Base-by-base conservation (phyloP, 805 yeast genomes). In the Ogataea angusta region DNA sequence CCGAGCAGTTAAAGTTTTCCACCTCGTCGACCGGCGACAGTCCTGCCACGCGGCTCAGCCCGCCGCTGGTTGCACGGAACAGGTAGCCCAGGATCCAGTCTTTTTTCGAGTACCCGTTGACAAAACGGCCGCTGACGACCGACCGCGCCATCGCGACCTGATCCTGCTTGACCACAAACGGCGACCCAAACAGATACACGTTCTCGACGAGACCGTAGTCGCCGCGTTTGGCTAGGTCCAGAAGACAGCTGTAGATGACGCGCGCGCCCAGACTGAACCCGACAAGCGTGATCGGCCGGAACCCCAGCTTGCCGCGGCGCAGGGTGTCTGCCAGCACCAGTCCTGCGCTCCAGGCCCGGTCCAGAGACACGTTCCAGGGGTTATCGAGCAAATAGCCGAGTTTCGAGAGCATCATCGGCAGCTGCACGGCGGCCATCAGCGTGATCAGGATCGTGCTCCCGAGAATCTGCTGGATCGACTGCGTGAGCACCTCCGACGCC, bases 271-370 rank as follows among this genome's bases (percentile, higher is more conserved):
- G 67, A 3, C 96, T 86, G 62, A 91, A 93, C 2, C 99, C 99
- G 19, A 93, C 86, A 10, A 93, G 66, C 0, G 97, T 91, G 1
- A 89, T 77, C 1, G 99, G 99, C 30, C 99, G 68, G 13, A 85
- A 87, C 8, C 99, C 99, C 52, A 93, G 68, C 60, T 90, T 91
- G 30, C 95, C 82, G 18, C 88, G 75, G 43, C 90, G 78, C 30
- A 93, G 67, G 0, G 96, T 88, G 59, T 93, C 98, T 0, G 99
- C 98, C 37, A 93, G 63, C 32, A 93, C 80, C 41, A 79, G 68
- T 4, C 99, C 99, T 0, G 97, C 95, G 30, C 89, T 75, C 98
- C 97, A 91, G 0, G 99, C 99, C 45, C 99, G 74, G 62, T 91
- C 98, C 43, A 93, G 68, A 0, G 98, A 90, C 5, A 93, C 98